Conservation (phyloP, 768 basidiomycete species). For the Coprinopsis marcescibilis region DNA sequence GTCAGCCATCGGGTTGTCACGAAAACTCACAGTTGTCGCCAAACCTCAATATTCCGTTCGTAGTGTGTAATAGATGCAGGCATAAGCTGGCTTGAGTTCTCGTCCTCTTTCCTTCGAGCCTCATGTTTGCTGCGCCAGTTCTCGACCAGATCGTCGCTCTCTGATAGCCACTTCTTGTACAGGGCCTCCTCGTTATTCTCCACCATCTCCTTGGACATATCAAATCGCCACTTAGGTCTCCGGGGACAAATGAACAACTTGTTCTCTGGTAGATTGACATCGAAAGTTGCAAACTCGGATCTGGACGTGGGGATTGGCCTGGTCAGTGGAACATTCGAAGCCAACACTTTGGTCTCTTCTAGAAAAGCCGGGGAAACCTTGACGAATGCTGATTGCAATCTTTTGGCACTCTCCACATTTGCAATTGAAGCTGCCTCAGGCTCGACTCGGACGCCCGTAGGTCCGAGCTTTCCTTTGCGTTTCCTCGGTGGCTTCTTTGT, state of each 20-base stretch:
- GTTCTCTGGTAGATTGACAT: conserved; percentile 14
- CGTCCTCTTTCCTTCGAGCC: conserved; percentile 10
- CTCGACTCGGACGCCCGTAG: conserved; percentile 25
- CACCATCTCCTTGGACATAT: conserved; percentile 83
- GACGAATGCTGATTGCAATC: conserved; percentile 67
- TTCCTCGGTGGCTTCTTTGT: conserved; percentile 23
- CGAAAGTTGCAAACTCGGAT: conserved; percentile 30
- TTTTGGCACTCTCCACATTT: conserved; percentile 37
- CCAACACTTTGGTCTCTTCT: conserved; percentile 51
- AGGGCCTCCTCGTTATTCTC: conserved; percentile 85
- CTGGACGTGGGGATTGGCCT: conserved; percentile 46
- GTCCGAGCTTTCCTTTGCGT: conserved; percentile 24
- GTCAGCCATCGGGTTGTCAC: background rate
- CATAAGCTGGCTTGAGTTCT: conserved; percentile 24
- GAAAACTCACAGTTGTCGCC: conserved; percentile 78
- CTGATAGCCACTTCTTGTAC: conserved; percentile 72
- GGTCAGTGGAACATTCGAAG: conserved; percentile 43
- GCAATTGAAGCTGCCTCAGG: conserved; percentile 16
- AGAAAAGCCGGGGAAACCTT: conserved; percentile 55
- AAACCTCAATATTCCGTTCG: conserved; percentile 90
- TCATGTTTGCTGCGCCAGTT: conserved; percentile 38
- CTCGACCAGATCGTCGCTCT: conserved; percentile 53
- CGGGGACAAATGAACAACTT: conserved; percentile 46
- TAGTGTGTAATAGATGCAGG: conserved; percentile 71
- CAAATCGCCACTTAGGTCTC: conserved; percentile 83